Evolutionary conservation across 179 eudicot genomes (phyloP), one percentile per base, ranked within the genome.

Genomic region (Corrigiola litoralis): DNA sequence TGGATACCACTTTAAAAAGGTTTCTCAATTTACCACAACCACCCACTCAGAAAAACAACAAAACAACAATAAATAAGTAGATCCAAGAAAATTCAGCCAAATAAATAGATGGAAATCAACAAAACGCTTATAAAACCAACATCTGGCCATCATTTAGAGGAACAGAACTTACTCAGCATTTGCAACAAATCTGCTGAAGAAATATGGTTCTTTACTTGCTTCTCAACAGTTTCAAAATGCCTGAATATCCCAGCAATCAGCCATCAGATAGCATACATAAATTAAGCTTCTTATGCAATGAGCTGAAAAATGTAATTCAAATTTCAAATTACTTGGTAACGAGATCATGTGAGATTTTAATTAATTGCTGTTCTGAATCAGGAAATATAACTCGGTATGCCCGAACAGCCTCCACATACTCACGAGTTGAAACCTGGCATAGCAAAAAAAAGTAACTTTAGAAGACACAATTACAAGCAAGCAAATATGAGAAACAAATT

Each of bases 301-400:
- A 62, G 28, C 10, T 27, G 41, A 66, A 61, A 50, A 31, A 44
- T 33, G 67, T 29, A 31, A 55, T 21, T 31, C 51, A 44, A 29
- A 41, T 57, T 60, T 36, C 29, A 47, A 51, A 75, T 59, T 90
- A 90, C 99, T 80, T 94, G 48, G 66, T 66, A 66, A 88, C 71
- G 28, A 90, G 82, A 62, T 85, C 83, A 61, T 71, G 89, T 57
- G 90, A 83, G 53, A 94, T 87, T 81, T 79, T 85, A 51, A 80
- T 78, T 69, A 94, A 84, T 33, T 88, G 83, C 69, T 78, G 77
- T 62, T 88, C 96, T 28, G 99, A 88, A 86, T 94, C 86, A 64
- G 92, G 92, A 71, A 94, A 90, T 77, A 94, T 90, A 54, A 73
- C 83, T 76, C 81, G 82, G 72, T 84, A 94, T 74, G 97, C 99